Percentiles rank a stretch among this genome's conserved stretches.
Conservation (phyloP, 2,329 filamentous ascomycete genomes). For the Alternaria burnsii region DNA sequence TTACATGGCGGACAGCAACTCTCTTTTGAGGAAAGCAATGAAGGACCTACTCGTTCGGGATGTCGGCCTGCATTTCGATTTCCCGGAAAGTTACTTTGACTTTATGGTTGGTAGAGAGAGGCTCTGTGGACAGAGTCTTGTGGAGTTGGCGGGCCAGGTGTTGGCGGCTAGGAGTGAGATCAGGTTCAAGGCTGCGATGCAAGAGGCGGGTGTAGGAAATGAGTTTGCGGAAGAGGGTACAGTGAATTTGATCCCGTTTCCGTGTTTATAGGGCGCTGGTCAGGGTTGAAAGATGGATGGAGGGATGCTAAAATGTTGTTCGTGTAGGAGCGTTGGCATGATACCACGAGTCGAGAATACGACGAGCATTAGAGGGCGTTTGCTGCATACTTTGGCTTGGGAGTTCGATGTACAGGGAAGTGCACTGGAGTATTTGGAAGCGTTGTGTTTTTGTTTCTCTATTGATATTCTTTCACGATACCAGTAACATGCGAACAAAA, state of each 20-base stretch:
- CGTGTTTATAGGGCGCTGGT: background rate
- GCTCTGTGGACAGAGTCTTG: conserved; percentile 28
- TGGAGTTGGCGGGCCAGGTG: conserved; percentile 41
- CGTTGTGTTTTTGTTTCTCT: background rate
- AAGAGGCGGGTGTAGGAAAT: conserved; percentile 23
- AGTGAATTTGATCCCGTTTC: conserved; percentile 11
- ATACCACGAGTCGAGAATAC: background rate
- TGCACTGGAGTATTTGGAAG: background rate
- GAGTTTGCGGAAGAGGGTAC: conserved; percentile 10
- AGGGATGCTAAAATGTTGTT: background rate
- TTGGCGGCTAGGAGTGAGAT: conserved; percentile 41
- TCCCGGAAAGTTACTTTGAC: conserved; percentile 41
- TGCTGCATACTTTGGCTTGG: background rate
- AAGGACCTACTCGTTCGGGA: conserved; percentile 18
- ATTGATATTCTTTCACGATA: background rate
- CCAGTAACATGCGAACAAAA: background rate
- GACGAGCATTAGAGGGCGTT: conserved; percentile 3
- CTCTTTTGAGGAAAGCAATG: conserved; percentile 28
- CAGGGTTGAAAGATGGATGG: background rate
- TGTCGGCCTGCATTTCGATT: conserved; percentile 37
- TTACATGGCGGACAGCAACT: conserved; percentile 31
- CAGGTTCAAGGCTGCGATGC: conserved; percentile 31
- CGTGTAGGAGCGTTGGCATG: background rate
- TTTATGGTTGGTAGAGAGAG: conserved; percentile 20
- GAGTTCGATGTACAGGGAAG: background rate